Evolutionary conservation across 345 rosid genomes (phyloP), one percentile per base, ranked within the genome.

Genomic region (Toxicodendron radicans): DNA sequence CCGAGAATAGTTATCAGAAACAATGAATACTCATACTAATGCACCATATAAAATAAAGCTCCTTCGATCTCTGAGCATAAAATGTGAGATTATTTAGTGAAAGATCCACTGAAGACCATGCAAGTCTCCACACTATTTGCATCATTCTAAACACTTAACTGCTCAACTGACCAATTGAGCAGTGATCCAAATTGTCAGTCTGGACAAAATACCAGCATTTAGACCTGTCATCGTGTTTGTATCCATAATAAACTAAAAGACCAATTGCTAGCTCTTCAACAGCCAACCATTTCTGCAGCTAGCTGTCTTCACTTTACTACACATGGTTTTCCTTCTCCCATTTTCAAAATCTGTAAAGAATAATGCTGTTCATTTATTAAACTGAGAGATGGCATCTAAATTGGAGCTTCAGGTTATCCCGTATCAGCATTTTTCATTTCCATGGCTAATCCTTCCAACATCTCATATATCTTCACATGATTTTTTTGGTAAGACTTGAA

Each of bases 391-490:
- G 43, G 53, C 64, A n/a, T 5, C 49, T 17, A 20, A 10, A 63
- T 38, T 68, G 12, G 72, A 62, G 64, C 23, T 62, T 58, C 17
- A 45, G 54, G 17, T 76, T 68, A 73, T 60, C 68, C 51, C 60
- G 59, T 59, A 33, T 71, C 76, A 64, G 61, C 74, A 24, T 80
- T 80, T 83, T 81, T 87, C 88, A 85, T 88, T 76, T 85, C 89
- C 78, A 67, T 73, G 59, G 80, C 75, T 72, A 90, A 85, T 72
- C 78, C 84, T 12, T 78, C 85, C 77, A 94, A 75, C 58, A 86
- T 79, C 76, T 84, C 79, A 78, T 89, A 81, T 59, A 94, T 86
- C 73, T 88, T 27, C 30, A 27, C 2, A 27, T 27, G 30, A 2
- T 27, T 27, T 27, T 27, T 27, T 27, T 27, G 1, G 30, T 27